Percentiles rank a stretch among this genome's conserved stretches.
These are phyloP conservation scores for Inonotus hispidus DNA, from an alignment of 1,284 basidiomycete species.

Conservation along the genomic window DNA sequence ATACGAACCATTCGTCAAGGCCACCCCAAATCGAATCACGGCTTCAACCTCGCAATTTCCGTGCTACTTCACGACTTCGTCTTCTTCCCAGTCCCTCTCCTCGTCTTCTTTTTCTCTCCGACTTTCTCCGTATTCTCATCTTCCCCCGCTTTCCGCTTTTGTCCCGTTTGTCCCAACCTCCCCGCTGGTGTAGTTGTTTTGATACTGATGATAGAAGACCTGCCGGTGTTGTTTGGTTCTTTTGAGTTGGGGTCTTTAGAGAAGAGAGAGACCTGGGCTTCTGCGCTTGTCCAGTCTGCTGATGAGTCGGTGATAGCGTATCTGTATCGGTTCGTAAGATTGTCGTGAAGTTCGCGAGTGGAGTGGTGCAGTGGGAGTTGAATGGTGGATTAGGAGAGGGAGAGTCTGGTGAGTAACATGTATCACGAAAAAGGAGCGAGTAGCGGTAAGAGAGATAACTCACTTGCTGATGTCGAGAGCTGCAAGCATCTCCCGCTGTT, in stretches of 20 bases:
- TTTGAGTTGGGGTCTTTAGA: slow-evolving; percentile 23
- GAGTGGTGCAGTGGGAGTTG: not conserved
- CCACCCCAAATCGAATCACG: too few species aligned
- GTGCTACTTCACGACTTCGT: slow-evolving; percentile 38
- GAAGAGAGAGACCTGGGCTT: slow-evolving; percentile 59
- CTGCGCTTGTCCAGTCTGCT: slow-evolving; percentile 70
- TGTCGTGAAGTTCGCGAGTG: not conserved
- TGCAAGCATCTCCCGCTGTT: slow-evolving; percentile 81
- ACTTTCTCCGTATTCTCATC: slow-evolving; percentile 23
- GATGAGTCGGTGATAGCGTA: slow-evolving; percentile 71
- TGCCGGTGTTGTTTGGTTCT: slow-evolving; percentile 29
- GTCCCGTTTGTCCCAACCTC: slow-evolving; percentile 24
- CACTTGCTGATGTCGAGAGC: slow-evolving; percentile 82
- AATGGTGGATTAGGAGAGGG: slow-evolving; percentile 14
- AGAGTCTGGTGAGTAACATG: slow-evolving; percentile 23
- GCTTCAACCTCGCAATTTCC: too few species aligned
- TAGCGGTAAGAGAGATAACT: slow-evolving; percentile 31
- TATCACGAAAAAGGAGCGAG: slow-evolving; percentile 8
- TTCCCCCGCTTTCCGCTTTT: slow-evolving; percentile 63
- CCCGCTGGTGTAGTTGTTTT: slow-evolving; percentile 51
- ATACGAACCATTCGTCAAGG: too few species aligned
- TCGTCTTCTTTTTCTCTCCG: slow-evolving; percentile 42
- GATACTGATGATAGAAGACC: slow-evolving; percentile 71
- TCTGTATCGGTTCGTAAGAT: slow-evolving; percentile 34
- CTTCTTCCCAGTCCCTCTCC: slow-evolving; percentile 50